Evolutionary conservation across 768 basidiomycete species (phyloP).

Genomic region (Daedaleopsis nitida): DNA sequence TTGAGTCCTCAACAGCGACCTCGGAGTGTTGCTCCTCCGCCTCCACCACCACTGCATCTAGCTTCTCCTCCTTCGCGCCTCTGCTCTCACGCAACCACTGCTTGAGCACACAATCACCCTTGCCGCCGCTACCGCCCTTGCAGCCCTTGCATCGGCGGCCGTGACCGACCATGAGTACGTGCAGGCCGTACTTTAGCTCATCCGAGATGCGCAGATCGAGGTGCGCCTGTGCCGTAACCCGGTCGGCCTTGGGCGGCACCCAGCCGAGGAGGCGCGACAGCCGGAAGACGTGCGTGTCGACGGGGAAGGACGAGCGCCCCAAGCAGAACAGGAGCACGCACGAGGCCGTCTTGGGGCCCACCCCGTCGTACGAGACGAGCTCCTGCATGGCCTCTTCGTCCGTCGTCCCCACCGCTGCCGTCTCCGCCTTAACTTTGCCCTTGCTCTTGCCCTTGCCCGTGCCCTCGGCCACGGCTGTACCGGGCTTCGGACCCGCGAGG

Average conservation of each 20-base stretch:
- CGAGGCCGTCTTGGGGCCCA: constrained; percentile 65
- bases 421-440: constrained; percentile 12
- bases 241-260: constrained; percentile 48
- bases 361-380: constrained; percentile 56
- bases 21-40: constrained; percentile 6
- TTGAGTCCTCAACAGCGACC: not conserved
- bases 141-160: constrained; percentile 58
- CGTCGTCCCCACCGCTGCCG: constrained; percentile 30
- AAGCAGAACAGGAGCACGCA: constrained; percentile 65
- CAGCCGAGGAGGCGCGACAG: constrained; percentile 53
- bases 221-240: constrained; percentile 58
- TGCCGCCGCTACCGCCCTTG: constrained; percentile 36
- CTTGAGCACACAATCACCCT: constrained; percentile 38
- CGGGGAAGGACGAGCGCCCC: constrained; percentile 61
- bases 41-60: constrained; percentile 20
- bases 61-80: constrained; percentile 19
- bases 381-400: constrained; percentile 59
- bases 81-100: constrained; percentile 34
- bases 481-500: constrained; percentile 32
- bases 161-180: constrained; percentile 61
- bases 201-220: constrained; percentile 52
- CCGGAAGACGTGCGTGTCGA: constrained; percentile 65
- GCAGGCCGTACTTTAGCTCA: constrained; percentile 57
- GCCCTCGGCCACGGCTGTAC: constrained; percentile 22
- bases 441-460: not conserved